phyloP scores from a whole-genome alignment of 345 rosid genomes.

The Salix suchowensis region DNA sequence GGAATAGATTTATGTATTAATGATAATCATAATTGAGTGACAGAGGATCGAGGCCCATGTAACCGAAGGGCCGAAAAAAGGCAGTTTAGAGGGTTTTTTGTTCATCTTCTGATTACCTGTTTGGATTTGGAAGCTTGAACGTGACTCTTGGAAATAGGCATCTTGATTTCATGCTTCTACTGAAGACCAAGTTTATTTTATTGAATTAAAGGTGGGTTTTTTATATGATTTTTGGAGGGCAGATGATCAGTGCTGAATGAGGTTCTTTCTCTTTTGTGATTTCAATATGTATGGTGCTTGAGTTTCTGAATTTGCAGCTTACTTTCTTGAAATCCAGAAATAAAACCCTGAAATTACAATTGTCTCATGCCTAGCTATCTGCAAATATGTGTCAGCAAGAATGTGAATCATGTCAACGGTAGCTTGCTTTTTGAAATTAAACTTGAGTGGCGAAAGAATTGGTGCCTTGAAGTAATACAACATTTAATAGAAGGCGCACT shows the following conservation, averaged over 20 bases:
- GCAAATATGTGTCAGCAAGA: background rate
- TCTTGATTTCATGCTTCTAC: background rate
- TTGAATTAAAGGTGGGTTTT: background rate
- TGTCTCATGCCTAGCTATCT: background rate
- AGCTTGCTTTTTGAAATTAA: background rate
- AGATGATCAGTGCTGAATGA: background rate
- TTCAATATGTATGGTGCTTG: background rate
- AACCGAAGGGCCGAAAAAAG: too few relatives aligned
- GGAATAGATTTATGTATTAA: slow-evolving; percentile 15
- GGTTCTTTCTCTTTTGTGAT: background rate
- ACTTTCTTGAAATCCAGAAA: background rate
- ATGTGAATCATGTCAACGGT: background rate
- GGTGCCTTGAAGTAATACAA: background rate
- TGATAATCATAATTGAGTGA: background rate
- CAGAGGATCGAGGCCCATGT: background rate
- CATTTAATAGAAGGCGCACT: background rate
- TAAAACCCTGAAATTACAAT: background rate
- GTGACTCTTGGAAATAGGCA: background rate
- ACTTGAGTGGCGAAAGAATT: background rate
- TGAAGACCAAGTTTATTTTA: background rate
- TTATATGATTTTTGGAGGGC: background rate
- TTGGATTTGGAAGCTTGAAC: background rate
- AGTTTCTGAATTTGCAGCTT: background rate
- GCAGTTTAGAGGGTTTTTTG: background rate
- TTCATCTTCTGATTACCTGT: background rate